Evolutionary conservation across 2,329 filamentous ascomycete species (phyloP).

Genomic region (Metarhizium robertsii): DNA sequence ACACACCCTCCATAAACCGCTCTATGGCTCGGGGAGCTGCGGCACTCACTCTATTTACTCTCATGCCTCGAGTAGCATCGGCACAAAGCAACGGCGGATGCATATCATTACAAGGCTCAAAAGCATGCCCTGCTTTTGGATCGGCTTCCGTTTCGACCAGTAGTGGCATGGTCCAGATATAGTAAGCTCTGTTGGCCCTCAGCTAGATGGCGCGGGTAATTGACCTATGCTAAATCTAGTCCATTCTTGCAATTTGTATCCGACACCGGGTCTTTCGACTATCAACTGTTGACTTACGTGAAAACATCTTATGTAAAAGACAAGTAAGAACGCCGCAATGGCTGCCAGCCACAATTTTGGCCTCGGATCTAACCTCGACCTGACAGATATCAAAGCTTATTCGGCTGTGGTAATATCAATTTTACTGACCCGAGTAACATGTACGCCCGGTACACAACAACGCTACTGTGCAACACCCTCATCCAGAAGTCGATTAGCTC

Average conservation of each 20-base stretch:
- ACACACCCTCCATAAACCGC: neutral
- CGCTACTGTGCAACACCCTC: constrained; percentile 86
- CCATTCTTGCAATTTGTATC: constrained; percentile 80
- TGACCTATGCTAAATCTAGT: constrained; percentile 33
- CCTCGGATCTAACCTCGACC: neutral
- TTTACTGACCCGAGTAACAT: constrained; percentile 69
- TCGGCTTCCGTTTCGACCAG: constrained; percentile 62
- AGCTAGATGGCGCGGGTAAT: neutral
- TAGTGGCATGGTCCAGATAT: constrained; percentile 46
- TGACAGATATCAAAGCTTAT: constrained; percentile 64
- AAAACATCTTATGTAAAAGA: constrained; percentile 62
- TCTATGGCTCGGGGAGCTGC: neutral
- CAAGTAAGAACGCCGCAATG: constrained; percentile 47
- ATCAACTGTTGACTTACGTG: constrained; percentile 63
- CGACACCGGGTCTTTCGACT: constrained; percentile 67
- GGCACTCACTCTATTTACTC: constrained; percentile 16
- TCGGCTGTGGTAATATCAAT: constrained; percentile 74
- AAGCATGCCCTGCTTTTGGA: constrained; percentile 62
- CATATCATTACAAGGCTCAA: constrained; percentile 63
- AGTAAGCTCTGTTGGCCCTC: constrained; percentile 39
- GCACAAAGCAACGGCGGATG: constrained; percentile 32
- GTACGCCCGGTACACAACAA: constrained; percentile 90
- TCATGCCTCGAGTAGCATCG: constrained; percentile 20
- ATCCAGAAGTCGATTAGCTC: constrained; percentile 73
- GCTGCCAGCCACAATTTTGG: neutral